A percentile compares a stretch with the other conserved stretches of the same genome.
Conservation (phyloP, 2,329 filamentous ascomycete species). For the Zasmidium cellare region DNA sequence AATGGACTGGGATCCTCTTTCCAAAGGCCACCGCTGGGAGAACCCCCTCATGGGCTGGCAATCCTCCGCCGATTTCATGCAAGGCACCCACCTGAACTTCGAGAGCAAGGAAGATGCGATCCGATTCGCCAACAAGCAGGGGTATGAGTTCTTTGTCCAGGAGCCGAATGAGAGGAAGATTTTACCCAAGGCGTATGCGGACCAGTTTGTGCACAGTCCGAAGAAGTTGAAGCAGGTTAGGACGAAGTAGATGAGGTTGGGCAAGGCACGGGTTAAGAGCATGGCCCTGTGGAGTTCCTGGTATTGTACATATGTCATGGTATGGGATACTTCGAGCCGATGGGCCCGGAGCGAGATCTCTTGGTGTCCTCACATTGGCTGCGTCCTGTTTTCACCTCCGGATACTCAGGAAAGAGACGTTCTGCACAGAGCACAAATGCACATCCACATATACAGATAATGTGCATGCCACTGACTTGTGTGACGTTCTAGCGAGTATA, state of each 20-base stretch:
- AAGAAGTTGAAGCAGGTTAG: constrained; percentile 81
- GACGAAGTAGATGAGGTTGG: constrained; percentile 62
- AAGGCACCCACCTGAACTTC: constrained; percentile 89
- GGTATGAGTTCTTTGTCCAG: constrained; percentile 98
- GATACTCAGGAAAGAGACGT: too few relatives aligned
- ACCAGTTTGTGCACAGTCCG: constrained; percentile 86
- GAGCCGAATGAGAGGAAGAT: constrained; percentile 89
- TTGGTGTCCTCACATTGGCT: too few relatives aligned
- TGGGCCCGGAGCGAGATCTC: too few relatives aligned
- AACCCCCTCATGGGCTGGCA: constrained; percentile 99
- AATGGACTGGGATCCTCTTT: constrained; percentile 96
- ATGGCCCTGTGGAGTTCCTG: background rate
- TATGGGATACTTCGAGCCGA: background rate
- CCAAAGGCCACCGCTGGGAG: constrained; percentile 95
- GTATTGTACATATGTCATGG: background rate
- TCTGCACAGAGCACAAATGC: too few relatives aligned
- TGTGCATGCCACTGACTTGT: too few relatives aligned
- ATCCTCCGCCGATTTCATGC: constrained; percentile 91
- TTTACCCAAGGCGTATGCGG: constrained; percentile 89
- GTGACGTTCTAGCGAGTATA: too few relatives aligned
- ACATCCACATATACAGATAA: too few relatives aligned
- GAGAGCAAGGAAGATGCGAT: constrained; percentile 93
- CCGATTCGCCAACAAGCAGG: constrained; percentile 94
- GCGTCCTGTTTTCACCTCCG: too few relatives aligned
- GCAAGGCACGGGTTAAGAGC: background rate